These are phyloP conservation scores for Urochloa ruziziensis DNA, from an alignment of 176 grass and related monocot genomes.

Conservation along the genomic window DNA sequence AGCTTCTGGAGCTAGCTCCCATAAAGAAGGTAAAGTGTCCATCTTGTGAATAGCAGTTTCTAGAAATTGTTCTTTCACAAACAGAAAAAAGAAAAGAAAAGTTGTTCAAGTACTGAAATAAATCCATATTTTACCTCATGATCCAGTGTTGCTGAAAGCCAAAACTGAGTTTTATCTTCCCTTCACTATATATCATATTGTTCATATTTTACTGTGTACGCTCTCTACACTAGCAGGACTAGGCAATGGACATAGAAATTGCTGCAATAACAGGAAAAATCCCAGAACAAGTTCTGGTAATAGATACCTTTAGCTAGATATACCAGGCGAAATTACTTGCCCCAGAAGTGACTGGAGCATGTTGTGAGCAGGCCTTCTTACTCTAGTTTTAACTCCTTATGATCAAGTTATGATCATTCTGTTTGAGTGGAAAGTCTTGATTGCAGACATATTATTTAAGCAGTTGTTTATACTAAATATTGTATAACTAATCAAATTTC, in stretches of 20 bases:
- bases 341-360: not conserved
- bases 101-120: not conserved
- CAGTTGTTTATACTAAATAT: not conserved
- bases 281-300: not conserved
- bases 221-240: not conserved
- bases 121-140: not conserved
- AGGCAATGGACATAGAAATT: not conserved
- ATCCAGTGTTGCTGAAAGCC: not conserved
- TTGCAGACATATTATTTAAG: not conserved
- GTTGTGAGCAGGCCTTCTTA: not conserved
- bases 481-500: not conserved
- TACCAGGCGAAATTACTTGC: not conserved
- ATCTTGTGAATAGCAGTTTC: slow-evolving; percentile 14
- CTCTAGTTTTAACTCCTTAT: not conserved
- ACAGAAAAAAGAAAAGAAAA: too few relatives aligned
- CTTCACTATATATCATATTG: not conserved
- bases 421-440: not conserved
- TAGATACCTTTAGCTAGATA: not conserved
- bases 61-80: too few relatives aligned
- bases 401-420: not conserved
- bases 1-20: slow-evolving; percentile 88
- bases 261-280: not conserved
- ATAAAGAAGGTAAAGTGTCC: slow-evolving; percentile 69
- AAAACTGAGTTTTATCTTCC: not conserved
- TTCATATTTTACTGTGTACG: not conserved